Evolutionary conservation across 176 grass and related monocot species (phyloP).

Genomic region (Juncus inflexus): DNA sequence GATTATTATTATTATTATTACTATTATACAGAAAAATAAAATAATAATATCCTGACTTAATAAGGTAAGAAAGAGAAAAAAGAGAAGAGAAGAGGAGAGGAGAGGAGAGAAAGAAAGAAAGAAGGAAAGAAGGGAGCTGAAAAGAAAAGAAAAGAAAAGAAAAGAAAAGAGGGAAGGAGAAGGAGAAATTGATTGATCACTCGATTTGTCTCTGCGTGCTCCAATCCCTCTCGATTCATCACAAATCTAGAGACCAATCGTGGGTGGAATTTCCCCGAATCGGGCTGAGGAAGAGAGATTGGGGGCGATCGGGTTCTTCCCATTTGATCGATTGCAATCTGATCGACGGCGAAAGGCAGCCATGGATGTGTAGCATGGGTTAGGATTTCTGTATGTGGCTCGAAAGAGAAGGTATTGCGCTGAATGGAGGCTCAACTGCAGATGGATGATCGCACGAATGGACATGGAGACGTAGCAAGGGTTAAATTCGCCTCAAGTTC

Average conservation of each 20-base stretch:
- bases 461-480: neutral
- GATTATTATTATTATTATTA: neutral
- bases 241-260: neutral
- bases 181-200: conserved; percentile 30
- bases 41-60: conserved; percentile 13
- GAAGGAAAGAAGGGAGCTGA: neutral
- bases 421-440: neutral
- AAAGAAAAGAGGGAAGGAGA: neutral
- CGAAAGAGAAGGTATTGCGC: neutral
- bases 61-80: conserved; percentile 30
- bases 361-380: conserved; percentile 7
- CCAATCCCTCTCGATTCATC: conserved; percentile 18
- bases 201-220: conserved; percentile 16
- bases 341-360: neutral
- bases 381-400: neutral
- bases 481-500: conserved; percentile 13
- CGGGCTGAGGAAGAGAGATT: neutral
- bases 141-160: conserved; percentile 28
- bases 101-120: conserved; percentile 25
- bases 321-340: conserved; percentile 13
- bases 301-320: conserved; percentile 12
- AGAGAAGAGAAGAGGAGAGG: conserved; percentile 23
- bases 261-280: conserved; percentile 1
- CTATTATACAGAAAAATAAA: conserved; percentile 4
- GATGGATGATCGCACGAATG: conserved; percentile 9